Conservation (phyloP, 2,329 filamentous ascomycete species). For the Calonectria montana region DNA sequence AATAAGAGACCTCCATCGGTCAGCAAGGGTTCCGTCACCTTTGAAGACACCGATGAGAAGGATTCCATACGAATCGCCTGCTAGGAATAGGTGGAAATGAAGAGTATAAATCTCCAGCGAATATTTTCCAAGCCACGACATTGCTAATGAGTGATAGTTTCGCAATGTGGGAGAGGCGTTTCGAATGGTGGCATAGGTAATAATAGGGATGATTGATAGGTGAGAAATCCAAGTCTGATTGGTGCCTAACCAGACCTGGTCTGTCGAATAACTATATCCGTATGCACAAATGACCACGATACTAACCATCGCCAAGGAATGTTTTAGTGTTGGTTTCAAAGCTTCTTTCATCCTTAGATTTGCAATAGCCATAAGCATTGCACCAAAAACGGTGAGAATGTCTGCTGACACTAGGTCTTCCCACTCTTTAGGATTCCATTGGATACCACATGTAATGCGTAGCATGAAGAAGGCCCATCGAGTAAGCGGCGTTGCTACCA, state of each 20-base stretch:
- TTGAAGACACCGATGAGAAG: slow-evolving; percentile 34
- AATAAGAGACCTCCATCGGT: slow-evolving; percentile 39
- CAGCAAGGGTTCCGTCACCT: slow-evolving; percentile 32
- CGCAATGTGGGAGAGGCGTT: slow-evolving; percentile 49
- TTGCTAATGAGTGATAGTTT: slow-evolving; percentile 50
- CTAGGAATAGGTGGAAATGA: slow-evolving; percentile 71
- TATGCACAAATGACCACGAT: slow-evolving; percentile 26
- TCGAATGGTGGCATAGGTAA: slow-evolving; percentile 63
- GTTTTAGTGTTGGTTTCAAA: slow-evolving; percentile 27
- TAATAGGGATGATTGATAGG: slow-evolving; percentile 64
- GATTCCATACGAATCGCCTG: slow-evolving; percentile 65
- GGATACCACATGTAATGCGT: slow-evolving; percentile 55
- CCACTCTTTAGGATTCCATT: slow-evolving; percentile 61
- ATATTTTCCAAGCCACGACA: slow-evolving; percentile 64
- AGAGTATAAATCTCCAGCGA: slow-evolving; percentile 70
- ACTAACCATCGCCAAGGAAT: slow-evolving; percentile 47
- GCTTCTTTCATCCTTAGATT: slow-evolving; percentile 33
- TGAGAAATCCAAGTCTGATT: slow-evolving; percentile 54
- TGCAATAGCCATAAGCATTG: slow-evolving; percentile 57
- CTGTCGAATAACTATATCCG: not conserved
- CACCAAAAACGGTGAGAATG: slow-evolving; percentile 66
- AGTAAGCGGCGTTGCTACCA: slow-evolving; percentile 30
- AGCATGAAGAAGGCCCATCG: slow-evolving; percentile 45
- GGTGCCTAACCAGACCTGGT: not conserved
- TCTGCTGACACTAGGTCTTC: slow-evolving; percentile 64